Base-by-base conservation (phyloP, 768 basidiomycete species). In the Lactarius sp. region DNA sequence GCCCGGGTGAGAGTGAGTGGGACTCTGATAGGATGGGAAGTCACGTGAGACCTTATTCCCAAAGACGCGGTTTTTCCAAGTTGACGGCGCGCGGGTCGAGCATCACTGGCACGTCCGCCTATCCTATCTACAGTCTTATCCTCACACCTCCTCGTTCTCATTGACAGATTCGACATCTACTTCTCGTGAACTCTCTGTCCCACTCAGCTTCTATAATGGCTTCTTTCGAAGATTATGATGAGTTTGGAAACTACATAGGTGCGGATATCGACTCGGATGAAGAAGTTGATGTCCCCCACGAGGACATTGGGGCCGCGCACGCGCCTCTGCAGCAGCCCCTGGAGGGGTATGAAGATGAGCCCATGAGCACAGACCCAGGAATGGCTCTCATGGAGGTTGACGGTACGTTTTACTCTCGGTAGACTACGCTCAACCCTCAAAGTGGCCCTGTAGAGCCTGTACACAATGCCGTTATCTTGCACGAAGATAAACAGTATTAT, bases 401-500 rank as follows among this genome's bases (percentile, higher is more conserved):
- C 72, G 89, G 91, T 92, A 63, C 68, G 80, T 60, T 6, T 31
- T 22, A 18, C 9, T 50, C 13, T 44, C n/a, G 27, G 6, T 13
- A n/a, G 36, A 22, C n/a, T 22, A 50, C 20, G 27, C 16, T 47
- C 4, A 18, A 36, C 50, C 7, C 14, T 54, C 34, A 70, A 42
- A 20, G 31, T 33, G 54, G 67, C 52, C 53, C 20, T 57, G 50
- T 69, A 91, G 92, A 88, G 69, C 89, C 91, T 47, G 75, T 80
- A 37, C 88, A 90, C 68, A 91, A 87, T 64, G 91, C 91, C 54
- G 88, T 94, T 20, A 74, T 98, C 50, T 79, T 98, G 51, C 96
- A 98, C 70, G 97, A 98, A 73, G 91, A 99, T 77, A 99, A 99
- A 75, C 91, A 94, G 74, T 98, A 99, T 75, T 99, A 99, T 73